Evolutionary conservation across 257 asterid genomes (phyloP), one percentile per base, ranked within the genome.

Genomic region (Primulina huaijiensis): DNA sequence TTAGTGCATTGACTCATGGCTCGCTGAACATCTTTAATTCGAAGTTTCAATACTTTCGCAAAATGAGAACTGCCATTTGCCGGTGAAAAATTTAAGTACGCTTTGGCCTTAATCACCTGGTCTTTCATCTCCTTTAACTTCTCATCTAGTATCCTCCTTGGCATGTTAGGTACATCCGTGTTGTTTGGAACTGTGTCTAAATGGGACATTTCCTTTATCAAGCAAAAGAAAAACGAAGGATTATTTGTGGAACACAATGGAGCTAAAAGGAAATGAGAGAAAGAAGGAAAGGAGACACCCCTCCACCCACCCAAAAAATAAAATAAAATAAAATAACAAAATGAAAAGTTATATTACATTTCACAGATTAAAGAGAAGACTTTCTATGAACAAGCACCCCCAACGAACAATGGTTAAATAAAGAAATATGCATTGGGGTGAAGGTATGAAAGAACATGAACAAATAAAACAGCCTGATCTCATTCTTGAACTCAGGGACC

Each of bases 11-110:
- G 93, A 68, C 84, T 85, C 40, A 75, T 46, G n/a, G 96, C 90
- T 74, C 88, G 80, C 77, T 91, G 97, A 72, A 89, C 72, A 75
- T 91, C 99, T 81, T 84, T 94, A n/a, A 91, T 79, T 77, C 97
- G 89, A 56, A 86, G 69, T 82, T 81, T 94, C 84, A 94, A 79
- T 85, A 88, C 99, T 81, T 84, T 94, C 67, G 85, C 88, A 69
- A 89, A 68, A 80, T 89, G 97, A 74, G 96, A 86, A 70, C 79
- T 93, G 82, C 89, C 86, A 76, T 73, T 86, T 73, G 86, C 69
- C 34, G 92, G 86, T 31, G 87, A 68, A 59, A 94, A 85, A 72
- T 64, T 85, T 74, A 91, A 60, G 79, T 89, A 94, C 37, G 79
- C 84, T 78, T 76, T 94, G 59, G 93, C 97, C 87, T 95, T 85